A percentile compares a stretch with the other conserved stretches of the same genome.
These are phyloP conservation scores for Aspergillus felis DNA, from an alignment of 2,329 filamentous ascomycete genomes.

Conservation along the genomic window DNA sequence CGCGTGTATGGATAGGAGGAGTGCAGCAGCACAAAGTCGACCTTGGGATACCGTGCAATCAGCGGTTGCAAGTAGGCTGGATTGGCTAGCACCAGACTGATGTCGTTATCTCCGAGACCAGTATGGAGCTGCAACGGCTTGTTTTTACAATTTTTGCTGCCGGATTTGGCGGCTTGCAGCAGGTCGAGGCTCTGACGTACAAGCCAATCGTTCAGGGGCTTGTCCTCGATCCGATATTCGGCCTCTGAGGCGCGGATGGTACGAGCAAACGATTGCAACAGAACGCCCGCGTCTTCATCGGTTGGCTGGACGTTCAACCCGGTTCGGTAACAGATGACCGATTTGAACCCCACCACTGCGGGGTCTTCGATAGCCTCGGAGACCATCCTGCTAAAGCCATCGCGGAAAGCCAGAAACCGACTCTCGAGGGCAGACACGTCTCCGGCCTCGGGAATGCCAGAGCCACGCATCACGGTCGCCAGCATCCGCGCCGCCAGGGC, in stretches of 20 bases:
- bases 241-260: constrained; percentile 22
- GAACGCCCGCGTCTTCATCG: constrained; percentile 38
- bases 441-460: constrained; percentile 28
- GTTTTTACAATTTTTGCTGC: constrained; percentile 39
- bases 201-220: constrained; percentile 65
- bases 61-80: constrained; percentile 71
- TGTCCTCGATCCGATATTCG: constrained; percentile 51
- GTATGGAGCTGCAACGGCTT: constrained; percentile 85
- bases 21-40: constrained; percentile 75
- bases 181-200: constrained; percentile 61
- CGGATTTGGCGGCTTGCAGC: constrained; percentile 44
- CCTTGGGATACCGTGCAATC: constrained; percentile 63
- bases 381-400: constrained; percentile 44
- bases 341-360: constrained; percentile 76
- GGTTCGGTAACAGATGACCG: constrained; percentile 75
- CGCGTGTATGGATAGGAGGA: constrained; percentile 77
- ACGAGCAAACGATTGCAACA: constrained; percentile 27
- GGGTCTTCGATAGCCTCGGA: constrained; percentile 57
- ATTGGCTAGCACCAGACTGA: constrained; percentile 65
- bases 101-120: constrained; percentile 75
- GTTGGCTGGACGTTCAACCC: constrained; percentile 62
- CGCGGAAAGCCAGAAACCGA: constrained; percentile 22
- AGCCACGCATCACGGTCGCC: constrained; percentile 42
- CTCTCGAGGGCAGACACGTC: constrained; percentile 12
- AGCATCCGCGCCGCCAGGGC: constrained; percentile 62